phyloP scores from a whole-genome alignment of 257 asterid genomes.

The Ligustrum vulgare region DNA sequence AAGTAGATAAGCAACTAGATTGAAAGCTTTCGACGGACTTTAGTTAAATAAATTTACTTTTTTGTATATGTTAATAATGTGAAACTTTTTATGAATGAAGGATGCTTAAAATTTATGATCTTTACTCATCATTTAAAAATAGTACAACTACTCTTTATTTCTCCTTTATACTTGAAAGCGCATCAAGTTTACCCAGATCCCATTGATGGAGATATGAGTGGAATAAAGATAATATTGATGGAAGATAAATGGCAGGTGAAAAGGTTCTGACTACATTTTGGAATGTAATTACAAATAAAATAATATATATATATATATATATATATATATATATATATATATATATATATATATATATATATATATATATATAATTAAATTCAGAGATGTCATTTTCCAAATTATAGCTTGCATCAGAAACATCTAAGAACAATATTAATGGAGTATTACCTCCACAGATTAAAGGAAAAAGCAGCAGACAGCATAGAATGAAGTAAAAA shows the following conservation, averaged over 20 bases:
- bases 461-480: slow-evolving; percentile 32
- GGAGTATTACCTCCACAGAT: slow-evolving; percentile 35
- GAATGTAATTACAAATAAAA: not conserved
- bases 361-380: slow-evolving; percentile 4
- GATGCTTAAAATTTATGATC: no score
- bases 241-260: not conserved
- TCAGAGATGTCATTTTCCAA: slow-evolving; percentile 45
- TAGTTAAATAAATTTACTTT: no score
- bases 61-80: no score
- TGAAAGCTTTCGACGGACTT: no score
- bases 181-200: slow-evolving; percentile 14
- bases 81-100: no score
- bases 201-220: slow-evolving; percentile 37
- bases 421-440: slow-evolving; percentile 20
- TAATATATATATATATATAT: not conserved
- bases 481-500: slow-evolving; percentile 26
- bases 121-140: not conserved
- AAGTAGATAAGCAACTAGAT: no score
- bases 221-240: slow-evolving; percentile 8
- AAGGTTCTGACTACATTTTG: not conserved
- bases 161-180: not conserved
- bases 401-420: slow-evolving; percentile 53
- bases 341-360: not conserved
- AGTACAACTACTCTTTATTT: not conserved
- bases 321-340: not conserved